A percentile compares a stretch with the other conserved stretches of the same genome.
These are phyloP conservation scores for Poronia punctata DNA, from an alignment of 495 filamentous ascomycete genomes.

Conservation along the genomic window DNA sequence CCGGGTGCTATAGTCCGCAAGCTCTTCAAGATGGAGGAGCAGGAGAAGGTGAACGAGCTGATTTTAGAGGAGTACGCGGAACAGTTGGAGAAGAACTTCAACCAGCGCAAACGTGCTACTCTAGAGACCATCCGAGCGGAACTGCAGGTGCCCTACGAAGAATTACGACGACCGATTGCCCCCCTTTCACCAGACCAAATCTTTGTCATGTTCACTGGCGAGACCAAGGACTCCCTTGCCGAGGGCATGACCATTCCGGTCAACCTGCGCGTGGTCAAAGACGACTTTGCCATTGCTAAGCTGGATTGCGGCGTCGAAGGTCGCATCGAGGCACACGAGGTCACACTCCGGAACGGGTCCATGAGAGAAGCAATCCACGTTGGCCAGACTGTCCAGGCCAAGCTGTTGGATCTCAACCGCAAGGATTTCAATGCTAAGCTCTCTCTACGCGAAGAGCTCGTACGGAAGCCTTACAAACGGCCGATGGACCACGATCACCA, in stretches of 20 bases:
- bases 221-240: slow-evolving; percentile 73
- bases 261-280: slow-evolving; percentile 77
- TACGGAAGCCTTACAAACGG: slow-evolving; percentile 61
- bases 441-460: slow-evolving; percentile 70
- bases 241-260: slow-evolving; percentile 90
- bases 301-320: slow-evolving; percentile 93
- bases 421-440: slow-evolving; percentile 75
- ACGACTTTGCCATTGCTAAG: slow-evolving; percentile 86
- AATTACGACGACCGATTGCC: slow-evolving; percentile 75
- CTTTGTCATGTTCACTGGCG: slow-evolving; percentile 95
- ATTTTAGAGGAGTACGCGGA: slow-evolving; percentile 96
- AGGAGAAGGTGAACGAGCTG: slow-evolving; percentile 92
- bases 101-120: slow-evolving; percentile 90
- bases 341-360: slow-evolving; percentile 50
- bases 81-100: slow-evolving; percentile 85
- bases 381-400: slow-evolving; percentile 80
- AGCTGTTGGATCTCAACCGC: slow-evolving; percentile 77
- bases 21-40: slow-evolving; percentile 81
- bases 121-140: slow-evolving; percentile 94
- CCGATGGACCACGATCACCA: slow-evolving; percentile 56
- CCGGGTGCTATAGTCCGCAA: slow-evolving; percentile 84
- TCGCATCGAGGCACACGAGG: slow-evolving; percentile 65
- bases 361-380: slow-evolving; percentile 54
- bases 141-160: slow-evolving; percentile 86
- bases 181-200: slow-evolving; percentile 69